Conservation (phyloP, 1,284 basidiomycete species). For the Marasmius tenuissimus region DNA sequence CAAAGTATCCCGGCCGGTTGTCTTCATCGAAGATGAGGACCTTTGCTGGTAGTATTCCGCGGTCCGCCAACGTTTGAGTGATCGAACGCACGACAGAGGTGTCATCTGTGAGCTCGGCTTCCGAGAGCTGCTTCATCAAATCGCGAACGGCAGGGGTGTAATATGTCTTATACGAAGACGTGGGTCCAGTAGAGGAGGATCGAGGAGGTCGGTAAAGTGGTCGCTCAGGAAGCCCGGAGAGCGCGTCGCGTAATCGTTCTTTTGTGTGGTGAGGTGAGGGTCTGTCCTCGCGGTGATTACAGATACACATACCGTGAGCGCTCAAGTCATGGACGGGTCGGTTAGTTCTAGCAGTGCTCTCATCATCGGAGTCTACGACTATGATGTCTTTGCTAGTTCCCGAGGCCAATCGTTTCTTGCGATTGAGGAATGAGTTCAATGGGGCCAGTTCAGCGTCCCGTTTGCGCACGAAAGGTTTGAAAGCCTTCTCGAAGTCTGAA, state of each 20-base stretch:
- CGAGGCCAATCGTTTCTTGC: conserved; percentile 23
- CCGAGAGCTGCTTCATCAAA: conserved; percentile 63
- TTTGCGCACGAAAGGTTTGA: conserved; percentile 77
- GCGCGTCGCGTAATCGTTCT: conserved; percentile 45
- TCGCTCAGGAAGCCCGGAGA: conserved; percentile 29
- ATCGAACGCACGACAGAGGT: conserved; percentile 57
- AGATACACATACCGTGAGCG: conserved; percentile 34
- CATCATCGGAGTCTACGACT: conserved; percentile 50
- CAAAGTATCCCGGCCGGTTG: conserved; percentile 80
- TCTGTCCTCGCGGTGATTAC: background rate
- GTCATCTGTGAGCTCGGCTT: conserved; percentile 77
- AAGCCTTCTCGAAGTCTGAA: conserved; percentile 71
- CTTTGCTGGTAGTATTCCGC: conserved; percentile 64
- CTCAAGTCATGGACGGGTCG: conserved; percentile 20
- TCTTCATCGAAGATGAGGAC: conserved; percentile 77
- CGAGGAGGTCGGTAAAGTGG: conserved; percentile 5
- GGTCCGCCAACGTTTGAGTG: conserved; percentile 55
- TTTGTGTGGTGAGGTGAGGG: background rate
- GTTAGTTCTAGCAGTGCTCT: conserved; percentile 6
- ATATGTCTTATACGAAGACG: conserved; percentile 28
- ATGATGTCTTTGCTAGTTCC: conserved; percentile 46
- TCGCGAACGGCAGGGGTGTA: conserved; percentile 45
- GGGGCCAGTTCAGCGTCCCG: conserved; percentile 72
- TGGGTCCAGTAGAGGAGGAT: conserved; percentile 10
- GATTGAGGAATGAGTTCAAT: conserved; percentile 60